Evolutionary conservation across 331 rosid species (phyloP).

Genomic region (Spiraea crenata): DNA sequence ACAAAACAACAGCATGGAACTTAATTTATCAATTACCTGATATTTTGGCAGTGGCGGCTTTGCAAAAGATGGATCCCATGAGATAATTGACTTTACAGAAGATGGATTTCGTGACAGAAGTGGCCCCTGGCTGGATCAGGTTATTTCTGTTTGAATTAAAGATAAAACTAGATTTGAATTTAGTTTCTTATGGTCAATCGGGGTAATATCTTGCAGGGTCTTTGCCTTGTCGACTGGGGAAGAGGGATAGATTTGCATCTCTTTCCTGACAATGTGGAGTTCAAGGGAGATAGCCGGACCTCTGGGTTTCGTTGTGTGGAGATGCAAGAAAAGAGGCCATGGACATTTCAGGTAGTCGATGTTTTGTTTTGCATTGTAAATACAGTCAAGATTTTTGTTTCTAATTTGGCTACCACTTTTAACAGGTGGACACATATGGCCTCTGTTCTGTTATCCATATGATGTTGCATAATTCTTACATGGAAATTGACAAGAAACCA

Average conservation of each 20-base stretch:
- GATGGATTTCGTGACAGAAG: conserved; percentile 56
- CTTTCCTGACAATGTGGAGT: conserved; percentile 62
- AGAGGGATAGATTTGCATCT: conserved; percentile 82
- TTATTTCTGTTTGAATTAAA: conserved; percentile 28
- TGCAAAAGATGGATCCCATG: conserved; percentile 48
- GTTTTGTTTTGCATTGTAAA: conserved; percentile 8
- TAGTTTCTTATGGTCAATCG: conserved; percentile 15
- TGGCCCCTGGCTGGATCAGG: conserved; percentile 91
- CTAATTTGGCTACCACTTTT: conserved; percentile 23
- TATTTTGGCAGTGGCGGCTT: conserved; percentile 52
- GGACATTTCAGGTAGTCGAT: conserved; percentile 80
- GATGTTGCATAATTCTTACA: conserved; percentile 79
- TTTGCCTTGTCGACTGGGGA: conserved; percentile 99
- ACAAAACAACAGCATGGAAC: neutral
- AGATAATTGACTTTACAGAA: conserved; percentile 49
- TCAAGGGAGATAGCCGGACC: conserved; percentile 82
- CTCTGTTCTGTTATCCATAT: conserved; percentile 70
- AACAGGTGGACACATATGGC: conserved; percentile 83
- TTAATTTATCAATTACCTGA: conserved; percentile 11
- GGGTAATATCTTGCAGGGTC: conserved; percentile 60
- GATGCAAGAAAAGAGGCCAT: conserved; percentile 75
- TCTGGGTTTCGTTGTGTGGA: conserved; percentile 95
- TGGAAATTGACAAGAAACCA: conserved; percentile 70
- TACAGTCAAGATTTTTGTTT: conserved; percentile 15
- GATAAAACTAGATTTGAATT: conserved; percentile 6